Evolutionary conservation across 352 stramenopile species (phyloP).

Genomic region (Pythium coloratum): DNA sequence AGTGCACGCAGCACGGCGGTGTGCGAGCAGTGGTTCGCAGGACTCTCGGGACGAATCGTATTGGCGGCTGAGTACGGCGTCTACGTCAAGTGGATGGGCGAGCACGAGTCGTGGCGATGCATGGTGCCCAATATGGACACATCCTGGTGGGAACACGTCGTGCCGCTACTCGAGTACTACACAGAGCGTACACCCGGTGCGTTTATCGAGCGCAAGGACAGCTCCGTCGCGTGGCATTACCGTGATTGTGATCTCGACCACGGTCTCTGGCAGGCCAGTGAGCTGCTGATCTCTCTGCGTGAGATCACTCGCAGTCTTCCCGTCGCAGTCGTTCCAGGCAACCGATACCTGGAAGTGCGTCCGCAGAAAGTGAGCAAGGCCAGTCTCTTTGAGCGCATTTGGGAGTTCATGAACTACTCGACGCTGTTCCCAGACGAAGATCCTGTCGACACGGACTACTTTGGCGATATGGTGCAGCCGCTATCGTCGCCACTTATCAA

Average conservation of each 20-base stretch:
- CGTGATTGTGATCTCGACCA: slow-evolving; percentile 87
- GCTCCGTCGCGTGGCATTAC: slow-evolving; percentile 90
- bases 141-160: slow-evolving; percentile 76
- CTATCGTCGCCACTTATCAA: slow-evolving; percentile 50
- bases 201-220: slow-evolving; percentile 86
- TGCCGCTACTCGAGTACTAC: slow-evolving; percentile 81
- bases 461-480: slow-evolving; percentile 56
- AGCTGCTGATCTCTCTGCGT: slow-evolving; percentile 77
- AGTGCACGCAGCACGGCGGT: slow-evolving; percentile 66
- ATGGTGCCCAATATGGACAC: slow-evolving; percentile 84
- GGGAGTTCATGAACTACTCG: slow-evolving; percentile 83
- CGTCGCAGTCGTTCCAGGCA: slow-evolving; percentile 73
- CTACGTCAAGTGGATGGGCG: slow-evolving; percentile 73
- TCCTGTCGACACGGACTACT: slow-evolving; percentile 64
- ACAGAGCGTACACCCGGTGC: slow-evolving; percentile 80
- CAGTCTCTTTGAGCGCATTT: slow-evolving; percentile 77
- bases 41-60: slow-evolving; percentile 59
- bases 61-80: slow-evolving; percentile 79
- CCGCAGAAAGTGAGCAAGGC: slow-evolving; percentile 84
- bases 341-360: slow-evolving; percentile 73
- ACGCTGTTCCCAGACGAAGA: slow-evolving; percentile 68
- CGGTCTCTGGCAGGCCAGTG: slow-evolving; percentile 88
- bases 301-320: slow-evolving; percentile 74
- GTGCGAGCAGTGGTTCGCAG: slow-evolving; percentile 81
- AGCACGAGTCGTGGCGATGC: slow-evolving; percentile 67